Conservation (phyloP, 257 asterid genomes). For the Solanum infundibuliforme region DNA sequence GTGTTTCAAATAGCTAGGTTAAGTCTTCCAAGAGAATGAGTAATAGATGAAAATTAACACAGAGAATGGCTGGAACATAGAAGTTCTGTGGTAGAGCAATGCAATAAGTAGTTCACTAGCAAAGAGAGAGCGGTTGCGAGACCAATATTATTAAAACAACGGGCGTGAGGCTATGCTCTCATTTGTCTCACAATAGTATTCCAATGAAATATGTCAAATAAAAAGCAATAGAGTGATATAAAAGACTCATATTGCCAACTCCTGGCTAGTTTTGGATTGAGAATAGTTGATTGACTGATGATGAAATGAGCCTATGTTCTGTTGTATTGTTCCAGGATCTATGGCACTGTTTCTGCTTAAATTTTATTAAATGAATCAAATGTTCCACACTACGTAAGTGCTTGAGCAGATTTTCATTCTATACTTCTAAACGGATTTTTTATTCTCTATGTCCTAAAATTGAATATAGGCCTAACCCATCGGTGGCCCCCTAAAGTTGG, state of each 20-base stretch:
- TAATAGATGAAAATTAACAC: not conserved
- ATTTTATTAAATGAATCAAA: not conserved
- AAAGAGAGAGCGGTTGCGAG: not conserved
- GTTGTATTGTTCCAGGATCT: not conserved
- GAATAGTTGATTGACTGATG: not conserved
- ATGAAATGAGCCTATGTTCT: not conserved
- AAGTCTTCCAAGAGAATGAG: not conserved
- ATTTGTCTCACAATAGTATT: not conserved
- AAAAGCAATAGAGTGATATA: not conserved
- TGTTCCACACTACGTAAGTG: not conserved
- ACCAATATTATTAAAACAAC: not conserved
- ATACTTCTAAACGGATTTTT: not conserved
- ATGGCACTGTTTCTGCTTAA: not conserved
- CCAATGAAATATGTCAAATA: not conserved
- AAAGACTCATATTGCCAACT: not conserved
- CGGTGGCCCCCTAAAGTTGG: no score
- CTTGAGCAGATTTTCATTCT: not conserved
- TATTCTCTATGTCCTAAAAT: not conserved
- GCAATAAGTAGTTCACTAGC: not conserved
- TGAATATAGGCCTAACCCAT: not conserved
- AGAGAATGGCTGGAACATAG: not conserved
- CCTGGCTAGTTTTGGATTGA: not conserved
- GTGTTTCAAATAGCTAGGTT: not conserved
- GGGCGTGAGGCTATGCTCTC: not conserved
- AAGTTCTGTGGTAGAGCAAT: not conserved